phyloP scores from a whole-genome alignment of 495 filamentous ascomycete species.

The Penicillium goetzii region DNA sequence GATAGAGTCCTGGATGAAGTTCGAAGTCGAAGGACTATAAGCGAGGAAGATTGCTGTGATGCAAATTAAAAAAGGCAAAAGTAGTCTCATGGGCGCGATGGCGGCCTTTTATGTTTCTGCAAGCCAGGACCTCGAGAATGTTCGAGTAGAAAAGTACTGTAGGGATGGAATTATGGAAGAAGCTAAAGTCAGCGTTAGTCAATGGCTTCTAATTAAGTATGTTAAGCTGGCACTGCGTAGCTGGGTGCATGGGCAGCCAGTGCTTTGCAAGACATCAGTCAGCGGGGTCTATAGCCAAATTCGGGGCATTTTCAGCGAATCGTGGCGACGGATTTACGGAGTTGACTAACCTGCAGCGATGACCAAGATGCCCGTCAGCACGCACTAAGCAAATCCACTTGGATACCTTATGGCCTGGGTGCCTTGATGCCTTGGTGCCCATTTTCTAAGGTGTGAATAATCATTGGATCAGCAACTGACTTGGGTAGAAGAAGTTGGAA shows the following conservation, averaged over 20 bases:
- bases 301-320: conserved; percentile 2
- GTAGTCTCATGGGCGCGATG: conserved; percentile 44
- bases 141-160: conserved; percentile 18
- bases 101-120: conserved; percentile 40
- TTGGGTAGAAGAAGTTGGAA: not conserved
- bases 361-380: conserved; percentile 43
- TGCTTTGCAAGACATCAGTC: conserved; percentile 40
- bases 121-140: conserved; percentile 20
- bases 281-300: conserved; percentile 7
- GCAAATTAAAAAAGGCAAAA: conserved; percentile 49
- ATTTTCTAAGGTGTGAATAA: conserved; percentile 6
- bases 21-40: conserved; percentile 27
- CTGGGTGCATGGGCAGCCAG: not conserved
- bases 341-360: conserved; percentile 4
- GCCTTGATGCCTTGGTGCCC: not conserved
- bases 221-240: no score
- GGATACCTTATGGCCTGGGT: not conserved
- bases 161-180: conserved; percentile 14
- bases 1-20: conserved; percentile 18
- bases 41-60: conserved; percentile 45
- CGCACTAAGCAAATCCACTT: conserved; percentile 15
- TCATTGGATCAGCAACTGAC: not conserved
- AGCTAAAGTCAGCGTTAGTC: conserved; percentile 33
- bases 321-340: not conserved
- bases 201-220: conserved; percentile 24